Evolutionary conservation across 805 yeast genomes (phyloP).

Genomic region (Kodamaea fukazawae): DNA sequence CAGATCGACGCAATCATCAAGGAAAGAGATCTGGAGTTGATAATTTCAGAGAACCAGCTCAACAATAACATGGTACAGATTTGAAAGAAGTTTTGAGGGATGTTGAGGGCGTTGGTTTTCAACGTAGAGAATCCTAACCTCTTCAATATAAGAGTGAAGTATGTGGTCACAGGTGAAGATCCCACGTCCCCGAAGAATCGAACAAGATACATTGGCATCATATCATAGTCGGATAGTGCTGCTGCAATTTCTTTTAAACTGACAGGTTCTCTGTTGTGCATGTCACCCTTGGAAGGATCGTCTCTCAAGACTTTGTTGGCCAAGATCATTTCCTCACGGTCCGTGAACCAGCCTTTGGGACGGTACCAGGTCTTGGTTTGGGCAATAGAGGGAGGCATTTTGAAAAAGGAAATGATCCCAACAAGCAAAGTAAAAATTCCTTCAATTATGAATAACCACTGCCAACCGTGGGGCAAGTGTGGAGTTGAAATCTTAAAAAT

Average conservation of each 20-base stretch:
- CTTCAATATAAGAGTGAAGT: conserved; percentile 13
- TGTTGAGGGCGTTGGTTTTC: conserved; percentile 49
- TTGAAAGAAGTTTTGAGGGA: conserved; percentile 42
- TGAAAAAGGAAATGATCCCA: conserved; percentile 20
- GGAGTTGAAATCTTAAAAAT: conserved; percentile 42
- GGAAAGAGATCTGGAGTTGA: conserved; percentile 19
- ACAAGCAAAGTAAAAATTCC: conserved; percentile 23
- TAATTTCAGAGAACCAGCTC: conserved; percentile 23
- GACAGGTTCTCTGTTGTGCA: conserved; percentile 29
- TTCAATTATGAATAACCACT: conserved; percentile 24
- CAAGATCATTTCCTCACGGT: conserved; percentile 27
- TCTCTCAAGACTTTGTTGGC: conserved; percentile 29
- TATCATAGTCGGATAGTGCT: conserved; percentile 23
- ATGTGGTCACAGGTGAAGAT: conserved; percentile 15
- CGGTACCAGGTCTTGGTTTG: conserved; percentile 19
- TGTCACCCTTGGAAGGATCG: conserved; percentile 32
- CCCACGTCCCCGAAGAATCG: conserved; percentile 22
- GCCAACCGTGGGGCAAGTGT: conserved; percentile 20
- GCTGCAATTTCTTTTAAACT: conserved; percentile 16
- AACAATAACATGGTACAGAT: conserved; percentile 19
- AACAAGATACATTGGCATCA: conserved; percentile 26
- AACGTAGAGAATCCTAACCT: conserved; percentile 52
- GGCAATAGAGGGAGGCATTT: conserved; percentile 56
- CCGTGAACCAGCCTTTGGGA: conserved; percentile 27
- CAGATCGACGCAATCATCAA: conserved; percentile 16